phyloP scores from a whole-genome alignment of 2,329 filamentous ascomycete species.

The Aspergillus vadensis region DNA sequence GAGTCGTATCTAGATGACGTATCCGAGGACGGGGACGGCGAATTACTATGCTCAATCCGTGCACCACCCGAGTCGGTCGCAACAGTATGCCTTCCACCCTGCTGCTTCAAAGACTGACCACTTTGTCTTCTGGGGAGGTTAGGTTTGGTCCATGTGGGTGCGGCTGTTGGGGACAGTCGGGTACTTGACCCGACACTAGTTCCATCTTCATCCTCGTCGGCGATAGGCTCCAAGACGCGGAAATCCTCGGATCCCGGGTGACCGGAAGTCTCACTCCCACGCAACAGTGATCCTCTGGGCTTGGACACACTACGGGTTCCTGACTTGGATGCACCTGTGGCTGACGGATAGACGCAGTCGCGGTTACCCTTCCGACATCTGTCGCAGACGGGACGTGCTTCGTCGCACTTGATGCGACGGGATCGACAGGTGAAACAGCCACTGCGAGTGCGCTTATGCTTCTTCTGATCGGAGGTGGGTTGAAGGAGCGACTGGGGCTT shows the following conservation, averaged over 20 bases:
- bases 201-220: conserved; percentile 46
- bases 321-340: conserved; percentile 45
- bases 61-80: neutral
- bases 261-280: conserved; percentile 55
- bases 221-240: conserved; percentile 43
- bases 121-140: conserved; percentile 32
- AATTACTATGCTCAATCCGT: conserved; percentile 47
- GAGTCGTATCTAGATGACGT: conserved; percentile 43
- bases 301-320: conserved; percentile 47
- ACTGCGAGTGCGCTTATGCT: conserved; percentile 89
- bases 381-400: conserved; percentile 83
- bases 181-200: conserved; percentile 24
- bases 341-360: conserved; percentile 84
- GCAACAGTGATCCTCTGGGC: conserved; percentile 44
- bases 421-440: conserved; percentile 92
- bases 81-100: conserved; percentile 26
- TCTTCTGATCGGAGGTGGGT: conserved; percentile 67
- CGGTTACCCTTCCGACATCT: conserved; percentile 87
- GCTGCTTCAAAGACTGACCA: conserved; percentile 33
- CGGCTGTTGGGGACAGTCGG: conserved; percentile 26
- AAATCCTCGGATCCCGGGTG: conserved; percentile 47
- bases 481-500: conserved; percentile 37
- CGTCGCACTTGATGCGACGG: conserved; percentile 92
- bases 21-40: conserved; percentile 58
- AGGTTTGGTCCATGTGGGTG: conserved; percentile 23